These are phyloP conservation scores for Pseudonectria foliicola DNA, from an alignment of 2,329 filamentous ascomycete species.

Conservation along the genomic window DNA sequence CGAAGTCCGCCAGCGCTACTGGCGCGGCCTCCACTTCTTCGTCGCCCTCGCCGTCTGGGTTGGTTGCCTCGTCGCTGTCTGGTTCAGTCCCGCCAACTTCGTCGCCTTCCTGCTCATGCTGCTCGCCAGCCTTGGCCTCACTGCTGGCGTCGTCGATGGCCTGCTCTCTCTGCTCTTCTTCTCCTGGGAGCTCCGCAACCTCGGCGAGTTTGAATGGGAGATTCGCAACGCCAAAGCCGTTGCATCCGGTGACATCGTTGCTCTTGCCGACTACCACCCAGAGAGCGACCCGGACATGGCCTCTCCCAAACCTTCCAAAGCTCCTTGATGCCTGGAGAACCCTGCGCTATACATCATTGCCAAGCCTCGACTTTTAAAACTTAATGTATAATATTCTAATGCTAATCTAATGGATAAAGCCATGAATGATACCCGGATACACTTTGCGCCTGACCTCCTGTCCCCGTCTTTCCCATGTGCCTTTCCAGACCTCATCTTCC, in stretches of 20 bases:
- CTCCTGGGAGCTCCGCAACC: conserved; percentile 69
- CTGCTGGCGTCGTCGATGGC: conserved; percentile 73
- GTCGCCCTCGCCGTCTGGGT: conserved; percentile 59
- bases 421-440: too few relatives aligned
- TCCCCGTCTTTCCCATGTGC: too few relatives aligned
- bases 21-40: conserved; percentile 69
- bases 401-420: too few relatives aligned
- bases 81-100: conserved; percentile 74
- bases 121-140: conserved; percentile 68
- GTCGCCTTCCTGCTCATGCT: conserved; percentile 76
- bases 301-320: too few relatives aligned
- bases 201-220: conserved; percentile 94
- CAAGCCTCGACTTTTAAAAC: background rate
- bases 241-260: conserved; percentile 24
- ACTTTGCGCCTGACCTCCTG: too few relatives aligned
- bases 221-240: conserved; percentile 59
- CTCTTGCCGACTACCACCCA: conserved; percentile 12
- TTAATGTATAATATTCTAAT: too few relatives aligned
- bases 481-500: background rate
- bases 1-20: conserved; percentile 63
- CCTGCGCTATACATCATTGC: too few relatives aligned
- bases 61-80: conserved; percentile 72
- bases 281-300: conserved; percentile 7
- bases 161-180: conserved; percentile 84
- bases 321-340: too few relatives aligned